Conservation (phyloP, 2,329 filamentous ascomycete genomes). For the Diplodia mutila region DNA sequence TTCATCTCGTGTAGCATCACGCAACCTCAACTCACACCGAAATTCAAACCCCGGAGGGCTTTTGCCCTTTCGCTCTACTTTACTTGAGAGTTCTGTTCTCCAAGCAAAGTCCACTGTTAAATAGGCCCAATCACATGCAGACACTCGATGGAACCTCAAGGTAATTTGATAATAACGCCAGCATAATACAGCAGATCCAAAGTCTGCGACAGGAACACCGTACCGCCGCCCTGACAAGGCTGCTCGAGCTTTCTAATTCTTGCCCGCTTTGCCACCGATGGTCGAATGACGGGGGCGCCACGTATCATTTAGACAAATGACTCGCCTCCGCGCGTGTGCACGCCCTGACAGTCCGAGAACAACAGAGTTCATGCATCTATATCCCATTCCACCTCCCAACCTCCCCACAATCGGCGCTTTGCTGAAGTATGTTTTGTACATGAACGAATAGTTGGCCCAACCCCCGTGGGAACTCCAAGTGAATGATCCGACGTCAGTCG, state of each 20-base stretch:
- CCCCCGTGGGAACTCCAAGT: constrained; percentile 7
- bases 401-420: constrained; percentile 18
- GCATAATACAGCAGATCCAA: background rate
- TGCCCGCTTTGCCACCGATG: background rate
- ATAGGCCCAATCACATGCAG: no score
- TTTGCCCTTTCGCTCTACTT: no score
- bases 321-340: background rate
- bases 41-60: no score
- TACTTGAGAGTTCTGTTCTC: no score
- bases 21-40: no score
- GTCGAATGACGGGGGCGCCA: background rate
- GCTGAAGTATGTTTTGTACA: constrained; percentile 17
- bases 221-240: background rate
- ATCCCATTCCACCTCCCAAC: background rate
- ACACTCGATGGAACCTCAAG: background rate
- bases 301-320: background rate
- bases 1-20: no score
- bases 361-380: background rate
- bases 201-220: background rate
- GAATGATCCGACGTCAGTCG: background rate
- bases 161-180: background rate
- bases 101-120: no score
- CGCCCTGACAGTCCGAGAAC: background rate
- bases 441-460: background rate
- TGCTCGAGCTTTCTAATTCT: background rate